Percentiles rank a stretch among this genome's conserved stretches.
Conservation (phyloP, 2,329 filamentous ascomycete species). For the Ustulina deusta region DNA sequence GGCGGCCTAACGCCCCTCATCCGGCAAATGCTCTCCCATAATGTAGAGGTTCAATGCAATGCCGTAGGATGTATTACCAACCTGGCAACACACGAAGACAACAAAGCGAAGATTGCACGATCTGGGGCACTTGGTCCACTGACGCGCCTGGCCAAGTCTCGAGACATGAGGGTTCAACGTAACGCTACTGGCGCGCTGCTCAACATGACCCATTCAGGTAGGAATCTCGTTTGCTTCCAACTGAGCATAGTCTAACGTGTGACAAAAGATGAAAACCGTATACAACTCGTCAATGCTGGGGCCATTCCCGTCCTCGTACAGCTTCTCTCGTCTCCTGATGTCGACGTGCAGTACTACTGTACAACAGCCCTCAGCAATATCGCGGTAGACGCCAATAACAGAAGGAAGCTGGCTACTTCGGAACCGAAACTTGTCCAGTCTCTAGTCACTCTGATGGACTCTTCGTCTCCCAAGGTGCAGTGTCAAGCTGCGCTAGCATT, state of each 20-base stretch:
- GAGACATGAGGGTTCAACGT: constrained; percentile 97
- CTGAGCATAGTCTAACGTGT: constrained; percentile 29
- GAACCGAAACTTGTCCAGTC: constrained; percentile 94
- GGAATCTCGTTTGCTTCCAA: constrained; percentile 45
- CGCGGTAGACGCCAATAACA: constrained; percentile 90
- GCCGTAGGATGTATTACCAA: constrained; percentile 99
- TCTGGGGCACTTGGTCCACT: constrained; percentile 92
- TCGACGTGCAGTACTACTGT: constrained; percentile 99
- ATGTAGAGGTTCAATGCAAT: constrained; percentile 99
- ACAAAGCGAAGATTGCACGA: constrained; percentile 97
- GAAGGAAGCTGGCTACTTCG: constrained; percentile 89
- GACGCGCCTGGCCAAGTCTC: constrained; percentile 92
- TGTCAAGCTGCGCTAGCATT: constrained; percentile 96
- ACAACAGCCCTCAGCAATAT: constrained; percentile 99
- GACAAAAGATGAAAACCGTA: constrained; percentile 87
- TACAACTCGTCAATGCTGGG: constrained; percentile 95
- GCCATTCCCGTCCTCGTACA: constrained; percentile 98
- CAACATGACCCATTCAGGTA: constrained; percentile 99
- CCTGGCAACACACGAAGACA: constrained; percentile 96
- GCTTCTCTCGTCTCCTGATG: constrained; percentile 89
- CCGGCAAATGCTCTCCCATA: constrained; percentile 96
- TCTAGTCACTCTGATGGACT: constrained; percentile 96
- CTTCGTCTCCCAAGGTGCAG: constrained; percentile 95
- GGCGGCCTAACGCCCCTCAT: constrained; percentile 92
- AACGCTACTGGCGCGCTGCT: constrained; percentile 96